phyloP scores from a whole-genome alignment of 2,329 filamentous ascomycete genomes.

The Penicillium sp. region DNA sequence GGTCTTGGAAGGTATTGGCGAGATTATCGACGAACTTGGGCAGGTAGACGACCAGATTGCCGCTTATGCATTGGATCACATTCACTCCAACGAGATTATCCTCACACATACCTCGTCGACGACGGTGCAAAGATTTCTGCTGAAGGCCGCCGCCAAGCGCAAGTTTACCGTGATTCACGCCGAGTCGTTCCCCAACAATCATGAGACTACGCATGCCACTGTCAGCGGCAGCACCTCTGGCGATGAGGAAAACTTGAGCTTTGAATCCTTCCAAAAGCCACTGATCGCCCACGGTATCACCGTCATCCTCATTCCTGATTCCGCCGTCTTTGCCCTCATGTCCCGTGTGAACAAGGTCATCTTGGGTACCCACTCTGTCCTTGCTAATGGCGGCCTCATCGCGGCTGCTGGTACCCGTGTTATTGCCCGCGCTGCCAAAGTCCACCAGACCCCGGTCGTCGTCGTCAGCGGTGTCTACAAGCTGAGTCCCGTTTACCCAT shows the following conservation, averaged over 20 bases:
- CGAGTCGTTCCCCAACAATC: constrained; percentile 68
- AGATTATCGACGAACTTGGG: constrained; percentile 92
- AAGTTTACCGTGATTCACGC: constrained; percentile 89
- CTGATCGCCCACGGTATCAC: constrained; percentile 73
- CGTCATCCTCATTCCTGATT: constrained; percentile 80
- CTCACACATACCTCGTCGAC: constrained; percentile 82
- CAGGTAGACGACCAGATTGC: constrained; percentile 93
- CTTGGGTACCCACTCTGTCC: constrained; percentile 78
- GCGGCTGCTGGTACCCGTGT: constrained; percentile 79
- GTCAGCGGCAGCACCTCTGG: constrained; percentile 54
- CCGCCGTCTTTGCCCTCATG: constrained; percentile 89
- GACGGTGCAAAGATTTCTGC: constrained; percentile 84
- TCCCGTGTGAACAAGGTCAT: constrained; percentile 94
- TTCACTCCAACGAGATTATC: constrained; percentile 89
- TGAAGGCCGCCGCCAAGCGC: constrained; percentile 81
- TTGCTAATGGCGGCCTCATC: constrained; percentile 82
- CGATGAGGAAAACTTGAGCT: constrained; percentile 49
- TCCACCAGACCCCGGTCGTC: constrained; percentile 78
- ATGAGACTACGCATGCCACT: constrained; percentile 60
- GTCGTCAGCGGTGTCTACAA: constrained; percentile 91
- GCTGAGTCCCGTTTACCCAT: constrained; percentile 83
- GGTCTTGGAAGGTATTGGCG: constrained; percentile 88
- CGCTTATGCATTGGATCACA: constrained; percentile 81
- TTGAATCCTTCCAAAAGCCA: constrained; percentile 67
- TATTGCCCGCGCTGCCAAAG: constrained; percentile 79